These are phyloP conservation scores for Curvularia spicifera DNA, from an alignment of 2,329 filamentous ascomycete species.

Conservation along the genomic window DNA sequence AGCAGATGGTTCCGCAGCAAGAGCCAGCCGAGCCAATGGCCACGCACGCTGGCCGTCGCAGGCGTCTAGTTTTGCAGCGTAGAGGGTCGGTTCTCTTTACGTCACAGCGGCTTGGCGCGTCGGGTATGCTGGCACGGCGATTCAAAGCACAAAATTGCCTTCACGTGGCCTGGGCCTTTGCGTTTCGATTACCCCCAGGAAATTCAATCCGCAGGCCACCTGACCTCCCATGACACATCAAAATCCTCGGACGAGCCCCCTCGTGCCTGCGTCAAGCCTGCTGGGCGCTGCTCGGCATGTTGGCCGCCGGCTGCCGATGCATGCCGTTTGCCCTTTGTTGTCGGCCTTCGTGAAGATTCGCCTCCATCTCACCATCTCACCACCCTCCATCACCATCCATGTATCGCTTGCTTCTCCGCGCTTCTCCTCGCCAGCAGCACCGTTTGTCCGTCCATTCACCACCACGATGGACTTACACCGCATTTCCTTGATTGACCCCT, in stretches of 20 bases:
- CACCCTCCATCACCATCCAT: conserved; percentile 10
- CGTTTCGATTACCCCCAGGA: conserved; percentile 27
- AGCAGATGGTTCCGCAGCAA: not conserved
- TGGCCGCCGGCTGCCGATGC: conserved; percentile 19
- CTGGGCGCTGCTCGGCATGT: conserved; percentile 20
- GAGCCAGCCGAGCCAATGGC: conserved; percentile 2
- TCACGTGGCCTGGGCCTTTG: conserved; percentile 23
- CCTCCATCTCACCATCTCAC: conserved; percentile 27
- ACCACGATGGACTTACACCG: not conserved
- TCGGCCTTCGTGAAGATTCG: conserved; percentile 16
- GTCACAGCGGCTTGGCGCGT: conserved; percentile 27
- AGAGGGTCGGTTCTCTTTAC: conserved; percentile 32
- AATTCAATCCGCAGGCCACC: conserved; percentile 21
- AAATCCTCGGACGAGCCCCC: conserved; percentile 35
- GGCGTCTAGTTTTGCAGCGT: conserved; percentile 29
- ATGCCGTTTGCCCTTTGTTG: conserved; percentile 20
- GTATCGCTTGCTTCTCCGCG: conserved; percentile 19
- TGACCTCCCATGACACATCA: conserved; percentile 38
- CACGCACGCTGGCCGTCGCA: conserved; percentile 29
- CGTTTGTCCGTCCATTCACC: too few relatives aligned
- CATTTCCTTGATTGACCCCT: not conserved
- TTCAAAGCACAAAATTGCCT: conserved; percentile 24
- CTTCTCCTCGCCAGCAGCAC: conserved; percentile 12
- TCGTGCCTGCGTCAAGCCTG: conserved; percentile 30
- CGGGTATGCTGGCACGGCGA: conserved; percentile 16